A percentile compares a stretch with the other conserved stretches of the same genome.
Conservation (phyloP, 345 rosid species). For the Euphorbia tirucalli region DNA sequence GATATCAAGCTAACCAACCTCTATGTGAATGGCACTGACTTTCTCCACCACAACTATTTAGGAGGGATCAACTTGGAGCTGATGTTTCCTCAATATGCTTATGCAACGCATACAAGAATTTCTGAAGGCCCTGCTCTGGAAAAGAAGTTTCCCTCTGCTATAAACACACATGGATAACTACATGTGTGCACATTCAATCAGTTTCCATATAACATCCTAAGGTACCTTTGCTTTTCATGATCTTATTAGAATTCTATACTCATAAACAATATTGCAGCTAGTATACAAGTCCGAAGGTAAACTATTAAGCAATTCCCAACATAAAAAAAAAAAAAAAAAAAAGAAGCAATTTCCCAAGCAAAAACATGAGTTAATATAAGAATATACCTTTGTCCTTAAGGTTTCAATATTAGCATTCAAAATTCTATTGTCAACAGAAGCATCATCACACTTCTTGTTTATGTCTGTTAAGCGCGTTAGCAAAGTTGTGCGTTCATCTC, state of each 20-base stretch:
- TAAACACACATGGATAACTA: slow-evolving; percentile 7
- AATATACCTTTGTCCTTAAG: slow-evolving; percentile 72
- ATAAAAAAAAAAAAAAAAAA: too few species aligned
- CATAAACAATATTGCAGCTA: not conserved
- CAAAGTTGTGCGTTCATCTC: slow-evolving; percentile 69
- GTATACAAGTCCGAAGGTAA: not conserved
- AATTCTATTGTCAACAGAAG: slow-evolving; percentile 84
- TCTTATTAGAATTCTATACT: not conserved
- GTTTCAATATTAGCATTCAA: slow-evolving; percentile 96
- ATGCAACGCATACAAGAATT: slow-evolving; percentile 1
- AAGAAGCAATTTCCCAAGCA: not conserved
- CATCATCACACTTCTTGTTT: slow-evolving; percentile 74
- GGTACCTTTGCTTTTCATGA: not conserved
- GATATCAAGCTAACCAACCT: slow-evolving; percentile 5
- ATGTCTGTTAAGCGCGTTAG: slow-evolving; percentile 61
- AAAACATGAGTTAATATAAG: not conserved
- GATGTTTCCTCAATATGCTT: not conserved
- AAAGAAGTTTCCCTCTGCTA: slow-evolving; percentile 12
- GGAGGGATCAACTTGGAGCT: slow-evolving; percentile 8
- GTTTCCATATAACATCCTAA: slow-evolving; percentile 3
- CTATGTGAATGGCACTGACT: not conserved
- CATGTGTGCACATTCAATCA: slow-evolving; percentile 1
- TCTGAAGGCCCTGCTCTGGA: not conserved
- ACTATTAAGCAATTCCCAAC: not conserved
- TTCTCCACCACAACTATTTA: slow-evolving; percentile 1